Conservation (phyloP, 441 rosid species). For the Pelargonium cotyledonis region DNA sequence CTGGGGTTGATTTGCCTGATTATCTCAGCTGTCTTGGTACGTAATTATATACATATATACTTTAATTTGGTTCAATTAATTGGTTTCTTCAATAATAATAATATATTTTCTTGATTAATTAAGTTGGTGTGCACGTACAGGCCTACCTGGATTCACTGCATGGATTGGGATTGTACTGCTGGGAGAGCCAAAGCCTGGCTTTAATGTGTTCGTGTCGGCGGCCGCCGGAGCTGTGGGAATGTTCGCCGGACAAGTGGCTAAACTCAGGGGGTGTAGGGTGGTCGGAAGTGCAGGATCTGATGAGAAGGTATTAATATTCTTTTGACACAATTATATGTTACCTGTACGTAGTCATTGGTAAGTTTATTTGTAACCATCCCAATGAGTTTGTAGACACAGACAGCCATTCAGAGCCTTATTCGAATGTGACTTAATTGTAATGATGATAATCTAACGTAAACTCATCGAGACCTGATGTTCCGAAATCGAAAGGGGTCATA, state of each 20-base stretch:
- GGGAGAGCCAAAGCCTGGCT: neutral
- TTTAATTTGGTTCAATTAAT: neutral
- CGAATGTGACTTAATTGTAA: too few relatives aligned
- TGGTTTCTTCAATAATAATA: too few relatives aligned
- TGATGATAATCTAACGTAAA: too few relatives aligned
- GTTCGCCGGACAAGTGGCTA: neutral
- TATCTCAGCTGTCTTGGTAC: neutral
- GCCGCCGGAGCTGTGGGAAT: neutral
- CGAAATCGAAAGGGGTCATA: too few relatives aligned
- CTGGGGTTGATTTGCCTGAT: neutral
- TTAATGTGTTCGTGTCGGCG: neutral
- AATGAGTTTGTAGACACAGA: too few relatives aligned
- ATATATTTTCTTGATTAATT: too few relatives aligned
- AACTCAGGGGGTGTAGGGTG: neutral
- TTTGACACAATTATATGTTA: too few relatives aligned
- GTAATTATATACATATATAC: neutral
- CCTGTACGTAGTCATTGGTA: too few relatives aligned
- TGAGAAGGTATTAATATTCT: conserved; percentile 28
- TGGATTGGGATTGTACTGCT: neutral
- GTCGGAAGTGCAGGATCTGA: conserved; percentile 29
- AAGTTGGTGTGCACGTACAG: neutral
- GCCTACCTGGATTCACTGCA: neutral
- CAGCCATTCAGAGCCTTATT: too few relatives aligned
- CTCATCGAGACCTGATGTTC: too few relatives aligned
- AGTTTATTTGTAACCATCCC: too few relatives aligned